Base-by-base conservation (phyloP, 495 filamentous ascomycete species). In the Glarea lozoyensis region DNA sequence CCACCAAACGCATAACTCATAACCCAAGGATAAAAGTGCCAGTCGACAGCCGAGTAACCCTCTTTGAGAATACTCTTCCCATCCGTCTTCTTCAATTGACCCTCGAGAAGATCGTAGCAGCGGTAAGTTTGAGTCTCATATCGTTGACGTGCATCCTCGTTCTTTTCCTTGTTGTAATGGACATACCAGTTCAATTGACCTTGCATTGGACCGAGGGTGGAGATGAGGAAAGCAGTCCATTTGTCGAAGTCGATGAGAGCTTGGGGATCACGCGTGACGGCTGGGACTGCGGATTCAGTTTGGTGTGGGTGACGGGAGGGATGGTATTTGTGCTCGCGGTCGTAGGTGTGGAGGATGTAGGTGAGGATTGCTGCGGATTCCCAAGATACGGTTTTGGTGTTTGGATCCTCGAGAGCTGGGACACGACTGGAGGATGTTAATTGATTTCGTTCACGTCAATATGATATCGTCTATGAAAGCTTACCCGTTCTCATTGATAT, bases 301-400 rank as follows among this genome's bases (percentile, higher is more conserved):
- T n/a, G n/a, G n/a, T n/a, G n/a, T n/a, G 58, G 1, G 68, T 61
- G 22, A 66, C 67, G 11, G 60, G 25, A 3, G 59, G 51, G 52
- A 76, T 82, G 52, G 68, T 77, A 42, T 44, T 68, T 76, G 44
- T 75, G 60, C 10, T 74, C 57, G 39, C 60, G 74, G 61, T 87
- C 82, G 62, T 88, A 88, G n/a, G 64, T 71, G 15, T 83, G 79
- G 32, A 84, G 54, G 13, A 88, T 63, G 54, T 88, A 88, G 45
- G 80, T 65, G 49, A 86, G 45, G 58, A 86, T 85, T 12, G 84
- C 84, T 41, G 81, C 83, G 4, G 76, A 81, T 53, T 72, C 68
- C 52, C 59, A 72, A 3, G 68, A 30, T 4, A 47, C 60, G 22
- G 67, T 43, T 68, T 62, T 24, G 71, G 70, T 35, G 27, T 46